Percentiles rank a stretch among this genome's conserved stretches.
These are phyloP conservation scores for Fusarium sp. DNA, from an alignment of 2,329 filamentous ascomycete genomes.

Conservation along the genomic window DNA sequence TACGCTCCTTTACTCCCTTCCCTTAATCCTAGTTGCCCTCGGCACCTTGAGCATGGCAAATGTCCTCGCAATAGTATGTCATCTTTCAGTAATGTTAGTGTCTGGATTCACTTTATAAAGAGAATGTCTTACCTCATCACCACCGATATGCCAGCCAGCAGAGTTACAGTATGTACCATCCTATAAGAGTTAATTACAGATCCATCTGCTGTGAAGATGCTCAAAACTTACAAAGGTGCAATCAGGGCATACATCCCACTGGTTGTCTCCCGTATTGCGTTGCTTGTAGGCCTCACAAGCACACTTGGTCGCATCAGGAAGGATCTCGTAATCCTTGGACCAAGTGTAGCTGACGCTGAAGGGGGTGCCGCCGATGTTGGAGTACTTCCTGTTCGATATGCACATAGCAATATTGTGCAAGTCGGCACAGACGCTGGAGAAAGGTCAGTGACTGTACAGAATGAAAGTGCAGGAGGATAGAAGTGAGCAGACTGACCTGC, in stretches of 20 bases:
- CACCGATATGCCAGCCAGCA: conserved; percentile 36
- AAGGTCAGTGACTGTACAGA: fast-evolving
- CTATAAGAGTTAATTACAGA: not conserved
- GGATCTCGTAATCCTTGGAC: conserved; percentile 28
- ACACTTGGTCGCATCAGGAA: conserved; percentile 23
- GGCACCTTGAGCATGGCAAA: not conserved
- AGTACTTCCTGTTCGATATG: conserved; percentile 12
- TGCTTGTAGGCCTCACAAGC: conserved; percentile 25
- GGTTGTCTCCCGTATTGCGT: conserved; percentile 23
- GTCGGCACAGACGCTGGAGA: conserved; percentile 5
- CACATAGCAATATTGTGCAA: conserved; percentile 32
- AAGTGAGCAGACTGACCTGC: not conserved
- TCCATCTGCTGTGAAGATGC: fast-evolving
- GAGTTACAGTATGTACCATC: conserved; percentile 32
- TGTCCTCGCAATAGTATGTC: not conserved
- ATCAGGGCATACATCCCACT: conserved; percentile 40
- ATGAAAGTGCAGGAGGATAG: no score
- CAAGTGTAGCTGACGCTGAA: conserved; percentile 34
- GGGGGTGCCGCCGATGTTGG: not conserved
- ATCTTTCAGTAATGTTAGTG: not conserved
- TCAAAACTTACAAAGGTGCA: conserved; percentile 23
- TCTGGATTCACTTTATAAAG: not conserved
- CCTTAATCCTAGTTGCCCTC: not conserved
- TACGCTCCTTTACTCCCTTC: no score
- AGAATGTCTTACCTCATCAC: conserved; percentile 32